Evolutionary conservation across 2,329 filamentous ascomycete genomes (phyloP), one percentile per base, ranked within the genome.

Genomic region (Penicillium sp.): DNA sequence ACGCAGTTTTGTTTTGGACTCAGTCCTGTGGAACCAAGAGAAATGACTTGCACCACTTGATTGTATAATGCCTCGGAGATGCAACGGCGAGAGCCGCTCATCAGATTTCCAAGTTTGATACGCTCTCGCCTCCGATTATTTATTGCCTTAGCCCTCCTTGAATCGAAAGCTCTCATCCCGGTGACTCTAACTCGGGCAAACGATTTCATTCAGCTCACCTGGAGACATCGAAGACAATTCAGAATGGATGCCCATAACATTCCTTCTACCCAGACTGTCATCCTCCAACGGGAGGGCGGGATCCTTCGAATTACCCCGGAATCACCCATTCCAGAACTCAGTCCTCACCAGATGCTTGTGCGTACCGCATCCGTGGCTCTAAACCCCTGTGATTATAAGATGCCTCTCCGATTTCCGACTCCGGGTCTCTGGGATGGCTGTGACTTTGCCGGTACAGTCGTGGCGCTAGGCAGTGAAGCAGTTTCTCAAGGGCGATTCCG

Each of bases 381-480:
- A 4, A 69, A 68, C 39, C 66, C 66, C 1, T 60, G 55, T 28
- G 66, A 69, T 46, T 58, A 50, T 38, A 69, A 69, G 39, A 60
- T 64, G 54, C 51, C 55, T 11, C 42, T 55, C 8, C 40, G 54
- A 6, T 63, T 60, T 31, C 56, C 60, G 0, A 60, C 55, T 0
- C 55, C 51, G 2, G 60, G 60, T 1, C 60, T 62, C 0, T 61
- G 65, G 27, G 48, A 60, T 27, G 69, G 69, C 7, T 65, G 62
- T 51, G 69, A 72, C 46, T 66, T 56, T 39, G 51, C 58, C 4
- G 63, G 63, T 5, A 62, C 47, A 0, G 65, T 71, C 9, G 60
- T 66, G 18, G 60, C 60, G 1, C 5, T 62, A 1, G 62, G 63
- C 9, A 52, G 43, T 8, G 44, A 56, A 18, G 59, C 38, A 7